A percentile compares a stretch with the other conserved stretches of the same genome.
Evolutionary conservation across 2,329 filamentous ascomycete species (phyloP).

Genomic region (Paecilomyces fulvus): DNA sequence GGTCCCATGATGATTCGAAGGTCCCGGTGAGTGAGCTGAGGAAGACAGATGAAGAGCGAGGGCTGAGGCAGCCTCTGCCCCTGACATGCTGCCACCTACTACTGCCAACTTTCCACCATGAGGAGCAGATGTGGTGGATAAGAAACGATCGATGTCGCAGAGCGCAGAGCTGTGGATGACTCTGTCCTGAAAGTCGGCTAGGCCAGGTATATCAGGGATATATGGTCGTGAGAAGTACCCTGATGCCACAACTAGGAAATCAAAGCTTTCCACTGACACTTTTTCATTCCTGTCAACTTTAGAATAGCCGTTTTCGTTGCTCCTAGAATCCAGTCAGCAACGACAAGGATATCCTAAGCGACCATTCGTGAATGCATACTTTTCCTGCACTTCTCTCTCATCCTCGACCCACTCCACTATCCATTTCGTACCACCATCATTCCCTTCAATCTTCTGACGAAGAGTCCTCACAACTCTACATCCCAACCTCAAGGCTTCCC

Average conservation of each 20-base stretch:
- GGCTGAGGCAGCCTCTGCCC: constrained; percentile 65
- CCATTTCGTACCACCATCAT: constrained; percentile 20
- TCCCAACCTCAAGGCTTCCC: constrained; percentile 42
- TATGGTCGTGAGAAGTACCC: constrained; percentile 65
- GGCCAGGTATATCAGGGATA: constrained; percentile 39
- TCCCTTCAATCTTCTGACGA: constrained; percentile 3
- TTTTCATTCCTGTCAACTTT: not conserved
- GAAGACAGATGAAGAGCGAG: constrained; percentile 65
- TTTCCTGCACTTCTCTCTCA: not conserved
- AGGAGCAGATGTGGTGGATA: constrained; percentile 1
- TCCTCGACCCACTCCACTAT: constrained; percentile 28
- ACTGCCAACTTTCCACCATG: constrained; percentile 57
- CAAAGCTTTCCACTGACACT: constrained; percentile 42
- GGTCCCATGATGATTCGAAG: constrained; percentile 39
- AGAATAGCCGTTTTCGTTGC: not conserved
- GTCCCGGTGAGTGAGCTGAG: constrained; percentile 33
- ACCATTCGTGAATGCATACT: not conserved
- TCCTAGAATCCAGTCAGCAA: not conserved
- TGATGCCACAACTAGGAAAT: constrained; percentile 63
- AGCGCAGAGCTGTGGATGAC: constrained; percentile 63
- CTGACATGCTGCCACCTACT: constrained; percentile 75
- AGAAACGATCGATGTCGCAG: constrained; percentile 40
- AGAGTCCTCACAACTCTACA: constrained; percentile 30
- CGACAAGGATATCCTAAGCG: not conserved
- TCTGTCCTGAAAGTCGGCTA: constrained; percentile 33